Conservation (phyloP, 805 yeast species). For the Spathaspora passalidarum region DNA sequence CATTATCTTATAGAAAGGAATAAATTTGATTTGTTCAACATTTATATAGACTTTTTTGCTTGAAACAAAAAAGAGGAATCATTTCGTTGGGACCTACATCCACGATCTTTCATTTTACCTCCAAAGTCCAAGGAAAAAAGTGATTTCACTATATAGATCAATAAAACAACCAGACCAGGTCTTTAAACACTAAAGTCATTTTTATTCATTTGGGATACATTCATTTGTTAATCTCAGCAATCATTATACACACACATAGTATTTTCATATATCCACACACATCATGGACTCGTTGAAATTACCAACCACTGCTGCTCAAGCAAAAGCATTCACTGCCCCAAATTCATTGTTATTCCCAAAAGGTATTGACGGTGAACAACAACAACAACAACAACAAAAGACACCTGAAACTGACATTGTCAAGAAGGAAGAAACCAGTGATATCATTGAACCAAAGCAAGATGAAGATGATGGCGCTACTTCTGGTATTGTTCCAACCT, state of each 20-base stretch:
- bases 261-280: background rate
- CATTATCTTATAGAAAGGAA: background rate
- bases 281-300: slow-evolving; percentile 69
- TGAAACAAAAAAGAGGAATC: background rate
- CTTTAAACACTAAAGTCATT: background rate
- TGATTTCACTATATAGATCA: background rate
- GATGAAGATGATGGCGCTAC: slow-evolving; percentile 68
- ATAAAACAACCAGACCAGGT: background rate
- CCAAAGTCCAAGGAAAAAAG: too few relatives aligned
- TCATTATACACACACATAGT: slow-evolving; percentile 5
- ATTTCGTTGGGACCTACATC: background rate
- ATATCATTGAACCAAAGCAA: slow-evolving; percentile 37
- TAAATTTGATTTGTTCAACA: background rate
- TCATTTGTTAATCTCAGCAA: slow-evolving; percentile 36
- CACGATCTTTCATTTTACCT: background rate
- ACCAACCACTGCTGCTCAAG: slow-evolving; percentile 77
- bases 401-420: slow-evolving; percentile 4
- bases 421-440: slow-evolving; percentile 12
- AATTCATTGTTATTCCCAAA: slow-evolving; percentile 64
- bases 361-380: slow-evolving; percentile 30
- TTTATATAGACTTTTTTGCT: background rate
- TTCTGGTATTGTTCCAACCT: slow-evolving; percentile 94
- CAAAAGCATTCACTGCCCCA: slow-evolving; percentile 67
- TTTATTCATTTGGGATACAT: slow-evolving; percentile 34
- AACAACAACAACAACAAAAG: slow-evolving; percentile 10